These are phyloP conservation scores for Rhynchospora pubera DNA, from an alignment of 176 grass and related monocot species.

Conservation along the genomic window DNA sequence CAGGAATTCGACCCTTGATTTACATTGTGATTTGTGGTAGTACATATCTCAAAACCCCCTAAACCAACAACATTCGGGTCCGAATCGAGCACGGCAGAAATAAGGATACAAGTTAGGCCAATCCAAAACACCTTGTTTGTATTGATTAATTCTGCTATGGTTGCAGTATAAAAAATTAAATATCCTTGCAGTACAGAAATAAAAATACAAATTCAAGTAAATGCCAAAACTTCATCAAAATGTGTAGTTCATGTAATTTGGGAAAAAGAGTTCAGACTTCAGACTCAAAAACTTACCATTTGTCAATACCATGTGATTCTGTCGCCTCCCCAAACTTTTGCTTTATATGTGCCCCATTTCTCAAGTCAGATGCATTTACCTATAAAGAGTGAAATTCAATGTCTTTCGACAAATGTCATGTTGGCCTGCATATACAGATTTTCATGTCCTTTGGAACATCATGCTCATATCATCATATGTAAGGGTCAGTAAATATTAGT, in stretches of 20 bases:
- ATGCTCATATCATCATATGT: background rate
- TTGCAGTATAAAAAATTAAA: constrained; percentile 9
- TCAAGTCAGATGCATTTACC: constrained; percentile 92
- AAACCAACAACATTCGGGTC: too few relatives aligned
- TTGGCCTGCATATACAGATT: background rate
- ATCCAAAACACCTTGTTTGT: background rate
- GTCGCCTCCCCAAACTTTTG: constrained; percentile 77
- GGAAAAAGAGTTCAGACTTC: background rate
- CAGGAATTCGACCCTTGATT: too few relatives aligned
- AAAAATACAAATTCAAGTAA: background rate
- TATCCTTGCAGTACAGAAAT: background rate
- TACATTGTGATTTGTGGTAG: too few relatives aligned
- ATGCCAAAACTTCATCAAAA: constrained; percentile 1
- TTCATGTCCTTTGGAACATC: background rate
- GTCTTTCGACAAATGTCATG: background rate
- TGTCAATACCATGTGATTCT: constrained; percentile 82
- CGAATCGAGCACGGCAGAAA: too few relatives aligned
- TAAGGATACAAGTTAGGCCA: too few relatives aligned
- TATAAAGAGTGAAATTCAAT: constrained; percentile 26
- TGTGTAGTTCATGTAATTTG: background rate
- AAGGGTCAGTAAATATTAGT: background rate
- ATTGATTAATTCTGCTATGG: background rate
- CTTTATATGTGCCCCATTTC: constrained; percentile 76
- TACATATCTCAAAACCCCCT: too few relatives aligned
- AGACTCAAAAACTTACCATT: constrained; percentile 46